Evolutionary conservation across 148 eudicot genomes (phyloP), one percentile per base, ranked within the genome.

Genomic region (Nepenthes mirabilis): DNA sequence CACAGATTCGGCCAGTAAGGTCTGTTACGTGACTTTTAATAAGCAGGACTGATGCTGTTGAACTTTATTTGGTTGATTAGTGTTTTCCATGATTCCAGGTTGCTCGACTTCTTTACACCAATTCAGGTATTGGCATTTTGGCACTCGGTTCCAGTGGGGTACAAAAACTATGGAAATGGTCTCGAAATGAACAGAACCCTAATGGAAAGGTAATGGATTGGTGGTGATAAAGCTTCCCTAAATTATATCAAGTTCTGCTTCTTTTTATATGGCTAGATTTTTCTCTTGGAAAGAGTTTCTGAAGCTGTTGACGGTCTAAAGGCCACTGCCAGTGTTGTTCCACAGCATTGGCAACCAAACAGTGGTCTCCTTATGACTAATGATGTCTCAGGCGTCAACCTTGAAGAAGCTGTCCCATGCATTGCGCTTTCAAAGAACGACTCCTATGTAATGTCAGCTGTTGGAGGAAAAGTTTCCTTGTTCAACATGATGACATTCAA

Each of bases 401-500:
- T 86, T 33, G 95, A 86, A 68, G 97, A 93, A 69, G 91, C 86
- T 36, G 90, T 86, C 53, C 96, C 97, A 11, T 93, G 99, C 73
- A 80, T 93, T 33, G 99, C 99, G 45, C 87, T 93, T 51, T 93
- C 99, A 37, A 93, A 89, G 83, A 93, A 93, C 63, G 97, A 93
- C 59, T 93, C 99, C 34, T 93, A 93, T 75, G 91, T 93, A 54
- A 86, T 89, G 95, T 89, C 99, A 12, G 95, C 95, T 14, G 82
- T 84, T 53, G 99, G 97, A 58, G 99, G 99, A 68, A 93, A 93
- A 65, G 84, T 93, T 65, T 86, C 97, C 13, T 68, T 93, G 61
- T 89, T 93, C 69, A 93, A 93, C 67, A 89, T 93, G 99, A 89
- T 89, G 95, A 93, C 99, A 11, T 93, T 86, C 53, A 93, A 89